Percentiles rank a stretch among this genome's conserved stretches.
Conservation (phyloP, 495 filamentous ascomycete genomes). For the Collariella sp. region DNA sequence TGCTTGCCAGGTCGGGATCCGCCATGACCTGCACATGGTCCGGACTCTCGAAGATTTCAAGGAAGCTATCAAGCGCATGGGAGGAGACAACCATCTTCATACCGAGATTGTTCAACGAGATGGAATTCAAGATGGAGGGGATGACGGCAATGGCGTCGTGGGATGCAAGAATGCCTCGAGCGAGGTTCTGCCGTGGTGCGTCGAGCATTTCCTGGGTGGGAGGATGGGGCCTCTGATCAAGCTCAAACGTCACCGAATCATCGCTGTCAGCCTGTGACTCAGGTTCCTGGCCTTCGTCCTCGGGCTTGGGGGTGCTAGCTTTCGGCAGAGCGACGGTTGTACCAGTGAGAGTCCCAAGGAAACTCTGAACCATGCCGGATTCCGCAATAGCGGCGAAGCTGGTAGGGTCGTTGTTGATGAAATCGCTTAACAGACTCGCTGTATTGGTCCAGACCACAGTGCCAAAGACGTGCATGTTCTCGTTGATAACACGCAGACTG, state of each 20-base stretch:
- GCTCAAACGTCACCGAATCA: constrained; percentile 34
- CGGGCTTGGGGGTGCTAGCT: constrained; percentile 17
- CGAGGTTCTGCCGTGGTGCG: constrained; percentile 41
- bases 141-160: constrained; percentile 79
- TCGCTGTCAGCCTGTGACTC: constrained; percentile 31
- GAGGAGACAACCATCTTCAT: constrained; percentile 84
- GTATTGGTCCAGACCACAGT: constrained; percentile 90
- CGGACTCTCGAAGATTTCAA: constrained; percentile 90
- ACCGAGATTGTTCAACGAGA: constrained; percentile 83
- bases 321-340: constrained; percentile 37
- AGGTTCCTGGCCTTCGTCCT: constrained; percentile 29
- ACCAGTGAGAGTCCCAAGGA: constrained; percentile 73
- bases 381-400: constrained; percentile 94
- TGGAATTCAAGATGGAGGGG: constrained; percentile 81
- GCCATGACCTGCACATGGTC: constrained; percentile 75
- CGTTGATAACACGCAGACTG: constrained; percentile 72
- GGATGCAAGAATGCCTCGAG: constrained; percentile 70
- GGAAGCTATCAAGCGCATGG: constrained; percentile 70
- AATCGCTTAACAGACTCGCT: constrained; percentile 82
- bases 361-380: constrained; percentile 76
- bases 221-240: constrained; percentile 37
- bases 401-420: constrained; percentile 98
- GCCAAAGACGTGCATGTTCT: constrained; percentile 69
- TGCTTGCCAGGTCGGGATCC: constrained; percentile 56
- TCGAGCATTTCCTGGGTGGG: constrained; percentile 36